Conservation (phyloP, 2,329 filamentous ascomycete species). For the Ophiognomonia clavigignenti-juglandacearum region DNA sequence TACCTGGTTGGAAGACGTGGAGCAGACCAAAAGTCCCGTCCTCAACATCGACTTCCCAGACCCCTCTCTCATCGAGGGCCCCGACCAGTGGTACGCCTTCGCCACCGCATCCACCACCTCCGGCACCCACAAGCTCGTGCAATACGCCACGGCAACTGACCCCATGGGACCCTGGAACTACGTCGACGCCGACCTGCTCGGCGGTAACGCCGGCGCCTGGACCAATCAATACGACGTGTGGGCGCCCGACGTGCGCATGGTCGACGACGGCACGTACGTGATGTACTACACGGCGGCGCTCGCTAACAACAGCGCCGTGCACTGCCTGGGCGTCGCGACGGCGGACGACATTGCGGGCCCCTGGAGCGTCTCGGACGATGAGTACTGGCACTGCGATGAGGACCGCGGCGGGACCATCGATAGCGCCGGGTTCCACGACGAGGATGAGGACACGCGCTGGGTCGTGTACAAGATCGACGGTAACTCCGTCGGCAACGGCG, state of each 20-base stretch:
- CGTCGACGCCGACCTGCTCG: constrained; percentile 50
- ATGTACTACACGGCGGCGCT: constrained; percentile 55
- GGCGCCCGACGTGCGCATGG: constrained; percentile 55
- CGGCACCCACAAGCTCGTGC: constrained; percentile 40
- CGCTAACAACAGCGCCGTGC: constrained; percentile 31
- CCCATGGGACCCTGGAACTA: constrained; percentile 43
- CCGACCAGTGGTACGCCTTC: constrained; percentile 54
- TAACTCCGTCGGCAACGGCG: constrained; percentile 44
- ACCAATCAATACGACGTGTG: constrained; percentile 49
- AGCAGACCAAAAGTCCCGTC: constrained; percentile 1
- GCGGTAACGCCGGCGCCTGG: constrained; percentile 43
- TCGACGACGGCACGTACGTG: constrained; percentile 48
- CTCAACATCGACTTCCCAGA: constrained; percentile 45
- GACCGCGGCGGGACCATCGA: constrained; percentile 59
- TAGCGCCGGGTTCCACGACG: constrained; percentile 53
- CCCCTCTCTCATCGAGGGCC: constrained; percentile 43
- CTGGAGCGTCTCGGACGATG: constrained; percentile 38
- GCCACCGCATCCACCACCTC: constrained; percentile 41
- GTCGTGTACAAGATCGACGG: constrained; percentile 64
- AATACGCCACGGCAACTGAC: constrained; percentile 45
- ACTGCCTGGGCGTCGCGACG: constrained; percentile 56
- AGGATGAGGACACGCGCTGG: constrained; percentile 48
- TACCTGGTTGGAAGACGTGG: not conserved
- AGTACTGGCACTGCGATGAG: constrained; percentile 48
- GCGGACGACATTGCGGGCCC: constrained; percentile 44